Evolutionary conservation across 495 filamentous ascomycete species (phyloP).

Genomic region (Lepidopterella palustris): DNA sequence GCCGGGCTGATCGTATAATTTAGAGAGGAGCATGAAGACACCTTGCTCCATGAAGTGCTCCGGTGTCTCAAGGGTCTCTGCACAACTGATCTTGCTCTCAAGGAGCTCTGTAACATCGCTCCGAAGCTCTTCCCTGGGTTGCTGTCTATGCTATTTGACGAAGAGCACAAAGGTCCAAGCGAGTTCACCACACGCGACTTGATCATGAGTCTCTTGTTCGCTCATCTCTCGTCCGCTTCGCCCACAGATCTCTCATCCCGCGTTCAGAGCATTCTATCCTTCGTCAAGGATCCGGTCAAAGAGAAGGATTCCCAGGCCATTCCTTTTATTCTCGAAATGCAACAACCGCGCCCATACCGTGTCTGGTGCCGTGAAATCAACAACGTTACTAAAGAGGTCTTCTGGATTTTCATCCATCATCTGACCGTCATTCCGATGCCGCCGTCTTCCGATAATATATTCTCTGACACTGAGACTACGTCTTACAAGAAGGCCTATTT

Average conservation of each 20-base stretch:
- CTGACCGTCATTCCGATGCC: constrained; percentile 73
- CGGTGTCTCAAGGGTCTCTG: constrained; percentile 92
- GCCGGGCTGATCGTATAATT: constrained; percentile 23
- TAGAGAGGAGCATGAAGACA: constrained; percentile 95
- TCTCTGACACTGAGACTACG: constrained; percentile 4
- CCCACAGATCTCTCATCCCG: constrained; percentile 51
- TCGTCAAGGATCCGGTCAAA: constrained; percentile 74
- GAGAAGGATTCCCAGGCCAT: constrained; percentile 68
- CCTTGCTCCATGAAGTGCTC: constrained; percentile 81
- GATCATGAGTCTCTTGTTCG: constrained; percentile 78
- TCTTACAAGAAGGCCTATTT: constrained; percentile 69
- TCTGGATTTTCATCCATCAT: constrained; percentile 98
- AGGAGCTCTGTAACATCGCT: constrained; percentile 74
- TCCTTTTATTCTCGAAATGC: constrained; percentile 83
- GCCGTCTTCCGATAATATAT: constrained; percentile 7
- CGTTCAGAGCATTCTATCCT: constrained; percentile 63
- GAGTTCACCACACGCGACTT: constrained; percentile 90
- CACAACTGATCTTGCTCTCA: constrained; percentile 77
- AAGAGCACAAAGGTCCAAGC: constrained; percentile 92
- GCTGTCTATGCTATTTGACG: constrained; percentile 84
- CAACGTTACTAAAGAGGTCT: constrained; percentile 94
- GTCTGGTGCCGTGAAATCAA: constrained; percentile 90
- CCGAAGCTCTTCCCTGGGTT: constrained; percentile 77
- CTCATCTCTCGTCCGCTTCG: constrained; percentile 62
- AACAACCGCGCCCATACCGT: constrained; percentile 77